phyloP scores from a whole-genome alignment of 2,329 filamentous ascomycete species.

The Xylariaceae sp. region DNA sequence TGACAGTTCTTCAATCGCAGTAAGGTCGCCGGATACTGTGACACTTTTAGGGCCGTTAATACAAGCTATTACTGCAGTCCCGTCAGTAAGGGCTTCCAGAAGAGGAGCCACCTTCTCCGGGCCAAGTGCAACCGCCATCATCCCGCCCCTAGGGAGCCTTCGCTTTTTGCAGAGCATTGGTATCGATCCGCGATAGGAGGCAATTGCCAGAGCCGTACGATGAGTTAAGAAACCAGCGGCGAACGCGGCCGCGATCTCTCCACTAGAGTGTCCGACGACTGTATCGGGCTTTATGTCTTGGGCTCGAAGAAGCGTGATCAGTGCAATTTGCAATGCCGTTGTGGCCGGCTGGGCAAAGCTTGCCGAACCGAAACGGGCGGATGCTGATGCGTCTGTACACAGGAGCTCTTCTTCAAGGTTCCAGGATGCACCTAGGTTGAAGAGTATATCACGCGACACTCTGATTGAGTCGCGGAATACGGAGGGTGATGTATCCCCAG shows the following conservation, averaged over 20 bases:
- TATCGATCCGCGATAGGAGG: not conserved
- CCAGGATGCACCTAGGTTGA: constrained; percentile 12
- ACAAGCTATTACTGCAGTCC: not conserved
- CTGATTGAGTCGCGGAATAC: constrained; percentile 11
- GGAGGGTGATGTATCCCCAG: not conserved
- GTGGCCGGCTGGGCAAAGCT: constrained; percentile 7
- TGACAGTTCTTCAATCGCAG: not conserved
- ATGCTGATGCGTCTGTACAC: not conserved
- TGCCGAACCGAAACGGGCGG: not conserved
- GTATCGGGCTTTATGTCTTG: not conserved
- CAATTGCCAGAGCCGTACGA: not conserved
- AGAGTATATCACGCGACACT: constrained; percentile 5
- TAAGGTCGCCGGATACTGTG: not conserved
- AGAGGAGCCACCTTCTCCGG: not conserved
- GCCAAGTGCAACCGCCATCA: constrained; percentile 10
- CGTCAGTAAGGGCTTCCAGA: not conserved
- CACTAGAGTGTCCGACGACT: not conserved
- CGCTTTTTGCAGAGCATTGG: not conserved
- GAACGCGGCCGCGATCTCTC: not conserved
- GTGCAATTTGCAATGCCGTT: not conserved
- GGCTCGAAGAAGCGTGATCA: not conserved
- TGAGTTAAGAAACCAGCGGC: not conserved
- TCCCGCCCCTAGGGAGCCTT: constrained; percentile 3
- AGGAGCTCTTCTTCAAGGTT: constrained; percentile 9
- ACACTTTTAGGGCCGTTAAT: not conserved